A percentile compares a stretch with the other conserved stretches of the same genome.
phyloP scores from a whole-genome alignment of 2,329 filamentous ascomycete genomes.

The Penicillium verrucosum region DNA sequence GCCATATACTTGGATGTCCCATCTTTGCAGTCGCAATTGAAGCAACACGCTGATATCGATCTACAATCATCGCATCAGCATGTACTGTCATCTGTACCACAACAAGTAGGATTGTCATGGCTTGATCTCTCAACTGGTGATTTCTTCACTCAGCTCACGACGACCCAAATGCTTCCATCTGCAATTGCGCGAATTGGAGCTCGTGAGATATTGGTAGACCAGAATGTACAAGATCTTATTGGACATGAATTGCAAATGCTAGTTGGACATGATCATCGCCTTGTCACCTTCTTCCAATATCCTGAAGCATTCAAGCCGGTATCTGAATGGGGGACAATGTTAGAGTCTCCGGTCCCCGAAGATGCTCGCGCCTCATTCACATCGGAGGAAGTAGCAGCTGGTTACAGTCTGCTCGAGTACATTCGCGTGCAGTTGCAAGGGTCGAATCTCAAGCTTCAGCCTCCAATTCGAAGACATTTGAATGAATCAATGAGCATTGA shows the following conservation, averaged over 20 bases:
- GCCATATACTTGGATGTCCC: constrained; percentile 62
- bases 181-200: constrained; percentile 79
- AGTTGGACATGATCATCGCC: constrained; percentile 70
- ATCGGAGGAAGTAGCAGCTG: constrained; percentile 68
- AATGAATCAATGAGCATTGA: constrained; percentile 86
- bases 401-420: constrained; percentile 78
- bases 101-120: constrained; percentile 78
- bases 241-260: constrained; percentile 62
- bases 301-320: constrained; percentile 48
- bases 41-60: constrained; percentile 13
- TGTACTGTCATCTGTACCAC: constrained; percentile 31
- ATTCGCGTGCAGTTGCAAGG: constrained; percentile 75
- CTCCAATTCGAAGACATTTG: constrained; percentile 70
- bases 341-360: constrained; percentile 67
- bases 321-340: constrained; percentile 68
- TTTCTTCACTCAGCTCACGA: constrained; percentile 79
- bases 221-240: constrained; percentile 56
- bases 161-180: constrained; percentile 69
- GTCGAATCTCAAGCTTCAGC: constrained; percentile 74
- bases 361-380: constrained; percentile 59
- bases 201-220: constrained; percentile 77
- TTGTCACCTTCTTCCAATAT: constrained; percentile 67
- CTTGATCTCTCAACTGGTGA: constrained; percentile 91
- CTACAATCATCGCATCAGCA: constrained; percentile 26
- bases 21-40: constrained; percentile 20